Evolutionary conservation across 331 rosid genomes (phyloP).

Genomic region (Quercus tomentella): DNA sequence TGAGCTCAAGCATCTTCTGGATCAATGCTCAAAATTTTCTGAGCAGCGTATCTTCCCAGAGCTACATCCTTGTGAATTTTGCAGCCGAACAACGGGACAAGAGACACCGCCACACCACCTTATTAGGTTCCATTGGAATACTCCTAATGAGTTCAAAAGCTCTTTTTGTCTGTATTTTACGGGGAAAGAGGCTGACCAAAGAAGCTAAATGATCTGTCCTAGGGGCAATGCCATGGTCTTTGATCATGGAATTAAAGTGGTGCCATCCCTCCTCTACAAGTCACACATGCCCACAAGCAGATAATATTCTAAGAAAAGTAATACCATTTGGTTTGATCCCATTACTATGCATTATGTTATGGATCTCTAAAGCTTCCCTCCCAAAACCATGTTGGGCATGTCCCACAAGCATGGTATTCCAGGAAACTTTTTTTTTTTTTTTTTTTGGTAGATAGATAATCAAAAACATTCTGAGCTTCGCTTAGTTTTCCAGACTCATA

Average conservation of each 20-base stretch:
- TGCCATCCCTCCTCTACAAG: background rate
- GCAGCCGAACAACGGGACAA: background rate
- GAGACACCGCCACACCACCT: background rate
- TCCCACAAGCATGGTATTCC: slow-evolving; percentile 1
- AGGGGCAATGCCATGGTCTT: background rate
- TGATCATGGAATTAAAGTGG: background rate
- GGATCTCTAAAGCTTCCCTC: background rate
- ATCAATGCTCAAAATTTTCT: background rate
- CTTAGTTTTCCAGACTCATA: background rate
- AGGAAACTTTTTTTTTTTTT: background rate
- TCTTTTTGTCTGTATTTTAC: background rate
- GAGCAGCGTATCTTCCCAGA: background rate
- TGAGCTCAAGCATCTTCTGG: background rate
- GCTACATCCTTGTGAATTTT: background rate
- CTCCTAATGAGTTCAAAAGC: background rate
- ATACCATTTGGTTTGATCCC: background rate
- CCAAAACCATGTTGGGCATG: background rate
- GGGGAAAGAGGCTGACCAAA: slow-evolving; percentile 1
- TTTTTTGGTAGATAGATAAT: background rate
- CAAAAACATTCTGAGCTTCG: background rate
- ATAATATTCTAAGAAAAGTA: background rate
- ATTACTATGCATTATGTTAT: background rate
- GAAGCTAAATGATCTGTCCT: background rate
- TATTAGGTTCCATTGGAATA: background rate
- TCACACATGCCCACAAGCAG: slow-evolving; percentile 1